Base-by-base conservation (phyloP, 495 filamentous ascomycete genomes). In the Cercophora samala region DNA sequence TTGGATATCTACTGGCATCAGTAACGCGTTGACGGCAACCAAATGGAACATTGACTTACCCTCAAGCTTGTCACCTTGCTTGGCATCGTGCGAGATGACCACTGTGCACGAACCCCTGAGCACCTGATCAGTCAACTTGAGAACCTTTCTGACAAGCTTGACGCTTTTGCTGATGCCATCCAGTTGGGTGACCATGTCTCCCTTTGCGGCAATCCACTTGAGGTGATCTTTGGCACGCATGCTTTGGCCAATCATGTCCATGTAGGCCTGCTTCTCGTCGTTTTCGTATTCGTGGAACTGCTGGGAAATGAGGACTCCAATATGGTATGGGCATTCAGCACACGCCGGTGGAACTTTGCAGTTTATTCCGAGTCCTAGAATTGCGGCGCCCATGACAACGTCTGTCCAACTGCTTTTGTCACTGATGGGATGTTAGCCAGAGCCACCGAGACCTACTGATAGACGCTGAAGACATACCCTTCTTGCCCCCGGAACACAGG, bases 391-490 rank as follows among this genome's bases (percentile, higher is more conserved):
- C 6, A 56, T 56, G 53, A 23, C 53, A 56, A 56, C 53, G 53
- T 56, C 53, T 21, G 53, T 56, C 53, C 53, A 56, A 18, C 53
- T 56, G 53, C 53, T 56, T 21, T 21, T 19, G n/a, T 56, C 53
- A 3, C 53, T 56, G 53, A 11, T 9, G n/a, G 4, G 6, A 5
- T 19, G 53, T 56, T 18, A 56, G 22, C 53, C 37, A 11, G 37
- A 17, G 37, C 6, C 9, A 46, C 15, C 37, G 1, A 13, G 37
- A 46, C 22, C 53, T 8, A 21, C n/a, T 1, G n/a, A 13, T 8
- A 56, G 53, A 2, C 18, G n/a, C 5, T 56, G 4, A 9, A 18
- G 18, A 21, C 53, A 5, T 56, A 56, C 53, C n/a, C 53, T 5
- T 56, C 22, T 18, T 56, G n/a, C 6, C 53, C 53, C 11, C 53